Percentiles rank a stretch among this genome's conserved stretches.
Conservation (phyloP, 441 rosid species). For the Rhodomyrtus psidioides region DNA sequence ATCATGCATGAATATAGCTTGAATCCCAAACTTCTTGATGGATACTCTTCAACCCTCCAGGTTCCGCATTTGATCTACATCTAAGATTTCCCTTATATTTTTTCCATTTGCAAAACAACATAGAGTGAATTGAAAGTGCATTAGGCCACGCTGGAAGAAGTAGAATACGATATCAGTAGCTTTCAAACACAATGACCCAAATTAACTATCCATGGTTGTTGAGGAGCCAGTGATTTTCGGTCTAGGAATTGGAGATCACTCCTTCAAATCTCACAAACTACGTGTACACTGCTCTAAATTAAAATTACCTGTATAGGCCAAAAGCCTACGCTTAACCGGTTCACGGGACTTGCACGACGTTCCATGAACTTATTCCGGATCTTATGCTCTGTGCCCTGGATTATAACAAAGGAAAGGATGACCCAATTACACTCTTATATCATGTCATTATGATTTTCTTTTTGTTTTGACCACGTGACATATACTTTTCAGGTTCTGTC, state of each 20-base stretch:
- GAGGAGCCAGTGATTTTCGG: fast-evolving
- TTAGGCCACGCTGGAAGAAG: background rate
- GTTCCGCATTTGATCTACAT: background rate
- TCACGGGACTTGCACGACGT: background rate
- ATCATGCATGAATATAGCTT: background rate
- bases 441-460: background rate
- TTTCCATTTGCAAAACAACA: background rate
- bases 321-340: background rate
- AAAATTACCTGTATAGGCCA: fast-evolving
- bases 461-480: background rate
- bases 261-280: background rate
- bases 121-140: no score
- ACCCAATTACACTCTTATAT: background rate
- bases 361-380: no score
- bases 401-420: background rate
- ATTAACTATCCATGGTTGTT: background rate
- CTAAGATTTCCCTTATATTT: background rate
- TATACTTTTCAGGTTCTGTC: background rate
- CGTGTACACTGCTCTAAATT: fast-evolving
- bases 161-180: background rate
- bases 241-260: background rate
- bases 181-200: background rate
- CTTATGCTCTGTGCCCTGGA: background rate
- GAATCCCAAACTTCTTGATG: background rate
- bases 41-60: background rate